Conservation (phyloP, 2,329 filamentous ascomycete species). For the Macrophomina phaseolina region DNA sequence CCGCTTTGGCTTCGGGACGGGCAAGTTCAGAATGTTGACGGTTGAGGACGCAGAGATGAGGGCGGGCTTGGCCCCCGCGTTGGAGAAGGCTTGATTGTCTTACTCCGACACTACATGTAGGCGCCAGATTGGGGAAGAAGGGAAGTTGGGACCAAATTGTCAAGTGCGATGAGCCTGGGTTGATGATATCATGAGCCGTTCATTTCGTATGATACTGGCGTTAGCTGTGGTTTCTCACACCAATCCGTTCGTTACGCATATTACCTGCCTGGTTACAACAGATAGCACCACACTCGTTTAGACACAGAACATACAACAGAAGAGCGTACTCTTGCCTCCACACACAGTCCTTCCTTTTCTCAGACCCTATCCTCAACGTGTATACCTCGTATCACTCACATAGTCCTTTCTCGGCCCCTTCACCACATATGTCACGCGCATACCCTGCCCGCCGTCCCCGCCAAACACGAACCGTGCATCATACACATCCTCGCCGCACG, state of each 20-base stretch:
- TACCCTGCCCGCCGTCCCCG: conserved; percentile 33
- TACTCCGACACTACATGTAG: background rate
- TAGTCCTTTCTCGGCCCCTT: conserved; percentile 50
- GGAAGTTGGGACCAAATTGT: conserved; percentile 18
- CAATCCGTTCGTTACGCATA: background rate
- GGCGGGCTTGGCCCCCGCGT: conserved; percentile 32
- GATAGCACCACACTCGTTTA: conserved; percentile 11
- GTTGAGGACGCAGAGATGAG: conserved; percentile 45
- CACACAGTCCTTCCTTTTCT: background rate
- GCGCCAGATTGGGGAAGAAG: background rate
- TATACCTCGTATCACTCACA: conserved; percentile 44
- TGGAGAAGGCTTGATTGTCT: background rate
- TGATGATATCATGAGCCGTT: background rate
- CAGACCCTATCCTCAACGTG: conserved; percentile 6
- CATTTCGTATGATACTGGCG: background rate
- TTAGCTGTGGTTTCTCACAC: background rate
- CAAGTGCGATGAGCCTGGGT: background rate
- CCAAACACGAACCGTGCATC: conserved; percentile 71
- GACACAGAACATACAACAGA: background rate
- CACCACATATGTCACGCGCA: conserved; percentile 47
- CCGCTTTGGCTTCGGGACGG: conserved; percentile 41
- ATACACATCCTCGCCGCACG: conserved; percentile 76
- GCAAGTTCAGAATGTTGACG: conserved; percentile 38
- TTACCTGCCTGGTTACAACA: background rate
- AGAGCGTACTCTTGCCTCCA: background rate